Evolutionary conservation across 331 rosid genomes (phyloP), one percentile per base, ranked within the genome.

Genomic region (Quercus phellos): DNA sequence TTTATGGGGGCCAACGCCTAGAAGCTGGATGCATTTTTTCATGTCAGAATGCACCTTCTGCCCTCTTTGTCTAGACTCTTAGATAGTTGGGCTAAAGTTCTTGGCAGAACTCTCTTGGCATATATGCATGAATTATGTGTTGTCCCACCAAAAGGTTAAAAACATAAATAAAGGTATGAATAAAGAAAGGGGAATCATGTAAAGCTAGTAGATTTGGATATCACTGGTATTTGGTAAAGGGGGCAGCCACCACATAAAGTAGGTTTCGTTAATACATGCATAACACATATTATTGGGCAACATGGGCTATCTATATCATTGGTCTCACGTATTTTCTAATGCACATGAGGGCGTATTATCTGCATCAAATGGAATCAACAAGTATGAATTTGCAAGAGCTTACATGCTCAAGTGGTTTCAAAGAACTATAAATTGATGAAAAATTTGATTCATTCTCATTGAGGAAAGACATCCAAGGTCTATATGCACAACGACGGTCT

Each of bases 361-460:
- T 12, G 19, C 14, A 4, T 26, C 68, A 61, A 61, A 61, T 58
- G 10, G 19, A 61, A 27, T 61, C n/a, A 12, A 27, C 35, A 61
- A 14, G 18, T 13, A 14, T 27, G 68, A 3, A 61, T 13, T 11
- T 26, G 19, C 68, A 61, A 61, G 11, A 21, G 80, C 94, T 88
- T 70, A 88, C 94, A 38, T 54, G 86, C 70, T 85, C 75, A 22
- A 86, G 82, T 34, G 61, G 79, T 53, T 78, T 91, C 79, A 61
- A 38, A 66, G 78, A 55, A 35, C 79, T 82, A 77, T 63, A 58
- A 42, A 81, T 55, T n/a, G 77, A 79, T 64, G 85, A 60, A 68
- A 75, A 29, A 46, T 54, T 74, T 50, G 88, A 58, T 17, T 82
- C 86, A 63, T 83, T 46, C 73, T 85, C 72, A 9, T 32, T 6